Evolutionary conservation across 495 filamentous ascomycete species (phyloP).

Genomic region (Hypoxylon subgilvum): DNA sequence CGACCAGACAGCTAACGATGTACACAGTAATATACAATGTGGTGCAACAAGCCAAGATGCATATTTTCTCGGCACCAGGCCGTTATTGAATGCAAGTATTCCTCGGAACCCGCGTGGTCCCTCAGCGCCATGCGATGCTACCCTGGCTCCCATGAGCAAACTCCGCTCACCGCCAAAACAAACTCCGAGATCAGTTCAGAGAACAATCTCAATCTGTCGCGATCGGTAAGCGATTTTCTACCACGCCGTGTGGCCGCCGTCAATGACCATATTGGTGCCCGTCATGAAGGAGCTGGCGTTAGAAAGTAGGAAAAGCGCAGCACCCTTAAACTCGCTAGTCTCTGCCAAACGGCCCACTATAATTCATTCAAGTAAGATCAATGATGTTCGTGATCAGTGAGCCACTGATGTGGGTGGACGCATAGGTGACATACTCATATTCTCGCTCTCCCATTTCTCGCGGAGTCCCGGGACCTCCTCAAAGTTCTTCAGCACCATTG

Average conservation of each 20-base stretch:
- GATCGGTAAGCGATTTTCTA: conserved; percentile 9
- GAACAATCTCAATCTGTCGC: neutral
- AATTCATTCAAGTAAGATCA: conserved; percentile 5
- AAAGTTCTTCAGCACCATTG: conserved; percentile 73
- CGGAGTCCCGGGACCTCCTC: conserved; percentile 64
- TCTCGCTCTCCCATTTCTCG: conserved; percentile 68
- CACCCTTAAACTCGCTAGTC: conserved; percentile 71
- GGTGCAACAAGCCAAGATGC: too few relatives aligned
- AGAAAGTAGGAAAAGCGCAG: conserved; percentile 62
- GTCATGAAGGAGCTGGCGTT: conserved; percentile 77
- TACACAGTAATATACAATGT: too few relatives aligned
- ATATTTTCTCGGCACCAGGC: neutral
- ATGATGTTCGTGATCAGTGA: too few relatives aligned
- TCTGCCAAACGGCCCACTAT: conserved; percentile 62
- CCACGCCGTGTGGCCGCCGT: conserved; percentile 64
- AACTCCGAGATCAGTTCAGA: conserved; percentile 15
- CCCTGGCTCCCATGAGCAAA: neutral
- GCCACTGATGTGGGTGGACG: neutral
- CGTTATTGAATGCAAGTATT: neutral
- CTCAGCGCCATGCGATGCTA: neutral
- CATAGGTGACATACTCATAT: conserved; percentile 56
- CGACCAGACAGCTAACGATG: too few relatives aligned
- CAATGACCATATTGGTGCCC: conserved; percentile 64
- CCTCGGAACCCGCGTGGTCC: neutral
- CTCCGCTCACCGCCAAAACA: neutral